Percentiles rank a stretch among this genome's conserved stretches.
phyloP scores from a whole-genome alignment of 176 grass and related monocot species.

The Oryza rufipogon region DNA sequence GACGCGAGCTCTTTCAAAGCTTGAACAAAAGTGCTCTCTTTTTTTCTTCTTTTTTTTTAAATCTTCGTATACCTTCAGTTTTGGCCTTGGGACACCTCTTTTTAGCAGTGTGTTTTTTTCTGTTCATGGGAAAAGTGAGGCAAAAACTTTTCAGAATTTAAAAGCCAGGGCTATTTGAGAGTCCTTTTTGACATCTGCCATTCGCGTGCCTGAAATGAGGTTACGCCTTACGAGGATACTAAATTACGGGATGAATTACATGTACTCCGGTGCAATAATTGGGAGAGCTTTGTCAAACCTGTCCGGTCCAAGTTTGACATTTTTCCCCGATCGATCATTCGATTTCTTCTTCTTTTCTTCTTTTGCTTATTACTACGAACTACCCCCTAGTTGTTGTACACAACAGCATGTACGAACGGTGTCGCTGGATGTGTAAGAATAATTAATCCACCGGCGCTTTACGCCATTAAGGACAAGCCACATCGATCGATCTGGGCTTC shows the following conservation, averaged over 20 bases:
- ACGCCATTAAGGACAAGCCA: not conserved
- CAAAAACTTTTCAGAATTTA: not conserved
- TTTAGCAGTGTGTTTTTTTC: not conserved
- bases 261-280: not conserved
- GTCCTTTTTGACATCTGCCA: not conserved
- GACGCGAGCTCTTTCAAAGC: not conserved
- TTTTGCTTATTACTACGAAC: not conserved
- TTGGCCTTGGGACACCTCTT: not conserved
- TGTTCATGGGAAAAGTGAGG: not conserved
- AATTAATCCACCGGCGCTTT: not conserved
- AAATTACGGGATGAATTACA: not conserved
- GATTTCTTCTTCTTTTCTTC: not conserved
- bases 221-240: not conserved
- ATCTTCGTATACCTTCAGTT: not conserved
- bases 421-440: not conserved
- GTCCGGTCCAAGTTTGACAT: not conserved
- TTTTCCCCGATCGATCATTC: not conserved
- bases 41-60: not conserved
- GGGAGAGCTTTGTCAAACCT: conserved; percentile 2
- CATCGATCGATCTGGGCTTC: not conserved
- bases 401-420: not conserved
- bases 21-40: not conserved
- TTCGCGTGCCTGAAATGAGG: not conserved
- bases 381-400: too few relatives aligned
- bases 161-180: not conserved